A percentile compares a stretch with the other conserved stretches of the same genome.
These are phyloP conservation scores for Cercophora sp. DNA, from an alignment of 495 filamentous ascomycete species.

Conservation along the genomic window DNA sequence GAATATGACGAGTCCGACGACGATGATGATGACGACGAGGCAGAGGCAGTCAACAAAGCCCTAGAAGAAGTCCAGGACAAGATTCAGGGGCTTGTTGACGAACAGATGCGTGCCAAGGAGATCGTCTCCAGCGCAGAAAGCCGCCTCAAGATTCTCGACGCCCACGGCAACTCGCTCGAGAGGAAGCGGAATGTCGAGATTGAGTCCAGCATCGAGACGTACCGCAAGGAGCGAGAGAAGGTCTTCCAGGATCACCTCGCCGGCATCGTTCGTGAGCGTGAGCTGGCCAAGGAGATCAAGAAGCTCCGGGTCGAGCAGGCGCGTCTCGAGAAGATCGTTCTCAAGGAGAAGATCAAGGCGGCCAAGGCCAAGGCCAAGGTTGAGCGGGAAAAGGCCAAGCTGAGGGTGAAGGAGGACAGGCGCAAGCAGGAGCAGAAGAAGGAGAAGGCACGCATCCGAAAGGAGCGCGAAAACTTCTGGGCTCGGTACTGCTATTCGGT, in stretches of 20 bases:
- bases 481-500: constrained; percentile 55
- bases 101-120: constrained; percentile 28
- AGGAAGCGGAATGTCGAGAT: constrained; percentile 27
- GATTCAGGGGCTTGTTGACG: constrained; percentile 22
- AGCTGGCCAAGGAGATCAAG: constrained; percentile 35
- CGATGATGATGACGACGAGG: constrained; percentile 32
- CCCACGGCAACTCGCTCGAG: constrained; percentile 37
- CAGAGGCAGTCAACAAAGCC: constrained; percentile 22
- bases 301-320: constrained; percentile 30
- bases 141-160: constrained; percentile 43
- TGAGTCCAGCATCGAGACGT: constrained; percentile 36
- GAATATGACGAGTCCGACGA: constrained; percentile 29
- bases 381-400: constrained; percentile 34
- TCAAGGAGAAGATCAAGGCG: constrained; percentile 25
- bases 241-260: constrained; percentile 40
- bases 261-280: constrained; percentile 28
- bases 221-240: constrained; percentile 45
- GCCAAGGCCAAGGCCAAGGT: constrained; percentile 39
- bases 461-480: constrained; percentile 54
- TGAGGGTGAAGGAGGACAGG: constrained; percentile 35
- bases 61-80: constrained; percentile 25
- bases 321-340: constrained; percentile 23
- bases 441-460: constrained; percentile 48
- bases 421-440: constrained; percentile 40
- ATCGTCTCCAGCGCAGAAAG: constrained; percentile 33